Conservation (phyloP, 2,329 filamentous ascomycete species). For the Periconia sp. region DNA sequence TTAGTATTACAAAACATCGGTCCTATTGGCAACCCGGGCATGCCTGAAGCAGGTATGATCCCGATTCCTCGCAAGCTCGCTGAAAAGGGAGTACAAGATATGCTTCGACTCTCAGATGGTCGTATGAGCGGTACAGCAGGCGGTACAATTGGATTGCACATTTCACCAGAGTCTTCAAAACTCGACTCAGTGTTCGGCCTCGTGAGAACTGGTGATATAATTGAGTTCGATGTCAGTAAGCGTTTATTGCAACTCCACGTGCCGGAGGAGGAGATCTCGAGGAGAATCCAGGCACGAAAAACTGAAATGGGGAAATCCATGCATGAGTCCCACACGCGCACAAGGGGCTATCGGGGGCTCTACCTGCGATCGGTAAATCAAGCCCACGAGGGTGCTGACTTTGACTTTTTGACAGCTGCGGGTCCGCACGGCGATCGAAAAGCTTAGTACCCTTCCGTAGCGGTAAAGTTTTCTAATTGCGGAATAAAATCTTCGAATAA, state of each 20-base stretch:
- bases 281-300: slow-evolving; percentile 38
- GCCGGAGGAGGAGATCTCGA: slow-evolving; percentile 44
- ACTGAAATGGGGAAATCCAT: slow-evolving; percentile 22
- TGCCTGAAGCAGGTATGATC: slow-evolving; percentile 85
- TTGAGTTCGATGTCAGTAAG: slow-evolving; percentile 49
- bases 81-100: slow-evolving; percentile 52
- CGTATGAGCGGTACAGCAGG: slow-evolving; percentile 60
- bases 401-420: slow-evolving; percentile 56
- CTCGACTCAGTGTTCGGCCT: slow-evolving; percentile 52
- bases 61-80: slow-evolving; percentile 72
- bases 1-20: slow-evolving; percentile 88
- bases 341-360: slow-evolving; percentile 59
- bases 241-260: slow-evolving; percentile 47
- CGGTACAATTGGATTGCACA: slow-evolving; percentile 57
- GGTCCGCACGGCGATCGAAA: not conserved
- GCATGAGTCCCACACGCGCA: slow-evolving; percentile 21
- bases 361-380: slow-evolving; percentile 62
- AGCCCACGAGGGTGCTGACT: slow-evolving; percentile 59
- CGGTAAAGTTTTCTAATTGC: not conserved
- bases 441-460: no score
- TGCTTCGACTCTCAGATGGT: slow-evolving; percentile 57
- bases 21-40: slow-evolving; percentile 84
- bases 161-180: slow-evolving; percentile 55
- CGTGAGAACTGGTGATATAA: slow-evolving; percentile 51
- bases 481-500: slow-evolving; percentile 12